phyloP scores from a whole-genome alignment of 225 moss, liverwort and hornwort genomes.

The Sphagnum contortum region DNA sequence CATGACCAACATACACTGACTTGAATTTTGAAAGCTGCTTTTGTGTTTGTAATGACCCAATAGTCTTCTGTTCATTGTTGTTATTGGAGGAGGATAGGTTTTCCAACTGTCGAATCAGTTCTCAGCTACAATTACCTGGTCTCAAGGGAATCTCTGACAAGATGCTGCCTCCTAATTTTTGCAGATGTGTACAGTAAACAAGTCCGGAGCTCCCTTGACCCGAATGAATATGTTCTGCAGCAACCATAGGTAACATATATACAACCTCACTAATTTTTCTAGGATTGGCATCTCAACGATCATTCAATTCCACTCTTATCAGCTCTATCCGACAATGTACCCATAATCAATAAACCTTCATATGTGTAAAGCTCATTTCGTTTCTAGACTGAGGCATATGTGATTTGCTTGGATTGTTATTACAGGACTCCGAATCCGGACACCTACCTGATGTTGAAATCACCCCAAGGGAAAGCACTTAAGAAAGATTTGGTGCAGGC shows the following conservation, averaged over 20 bases:
- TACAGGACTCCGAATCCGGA: conserved; percentile 86
- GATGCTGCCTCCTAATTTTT: no score
- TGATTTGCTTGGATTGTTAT: conserved; percentile 1
- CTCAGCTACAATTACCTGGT: no score
- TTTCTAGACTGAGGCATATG: not conserved
- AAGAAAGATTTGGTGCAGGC: conserved; percentile 46
- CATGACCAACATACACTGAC: conserved; percentile 8
- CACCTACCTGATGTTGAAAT: conserved; percentile 64
- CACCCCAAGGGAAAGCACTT: conserved; percentile 69
- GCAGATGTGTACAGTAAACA: conserved; percentile 14
- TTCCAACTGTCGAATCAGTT: no score
- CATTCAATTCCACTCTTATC: not conserved
- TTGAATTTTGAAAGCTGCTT: not conserved
- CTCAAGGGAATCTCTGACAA: no score
- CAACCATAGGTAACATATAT: conserved; percentile 55
- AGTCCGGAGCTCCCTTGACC: conserved; percentile 70
- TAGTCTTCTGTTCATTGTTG: no score
- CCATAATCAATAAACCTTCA: conserved; percentile 5
- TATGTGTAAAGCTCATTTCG: not conserved
- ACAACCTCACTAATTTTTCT: no score
- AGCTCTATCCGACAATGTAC: not conserved
- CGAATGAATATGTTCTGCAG: conserved; percentile 85
- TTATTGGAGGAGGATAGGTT: no score
- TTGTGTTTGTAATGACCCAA: not conserved
- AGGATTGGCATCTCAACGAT: no score